phyloP scores from a whole-genome alignment of 352 stramenopile species.

The Phytopythium ostracodes region DNA sequence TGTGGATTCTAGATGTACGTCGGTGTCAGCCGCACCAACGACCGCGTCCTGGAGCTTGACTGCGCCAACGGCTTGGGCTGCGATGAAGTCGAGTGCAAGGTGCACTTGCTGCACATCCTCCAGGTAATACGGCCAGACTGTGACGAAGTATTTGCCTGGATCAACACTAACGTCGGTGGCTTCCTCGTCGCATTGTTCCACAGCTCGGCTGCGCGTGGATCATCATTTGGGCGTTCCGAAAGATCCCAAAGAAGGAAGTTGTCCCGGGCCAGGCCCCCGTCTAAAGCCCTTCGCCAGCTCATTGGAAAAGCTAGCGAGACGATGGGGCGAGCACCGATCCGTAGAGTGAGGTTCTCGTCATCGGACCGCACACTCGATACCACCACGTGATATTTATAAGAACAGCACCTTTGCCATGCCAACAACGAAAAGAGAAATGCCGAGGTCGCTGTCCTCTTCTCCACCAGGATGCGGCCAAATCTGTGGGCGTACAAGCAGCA shows the following conservation, averaged over 20 bases:
- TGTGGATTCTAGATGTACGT: constrained; percentile 23
- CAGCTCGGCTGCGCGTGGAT: constrained; percentile 25
- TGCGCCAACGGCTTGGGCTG: constrained; percentile 55
- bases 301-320: neutral
- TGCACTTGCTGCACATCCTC: constrained; percentile 28
- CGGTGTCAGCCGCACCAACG: constrained; percentile 11
- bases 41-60: constrained; percentile 27
- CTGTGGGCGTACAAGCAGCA: too few relatives aligned
- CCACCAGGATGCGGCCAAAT: too few relatives aligned
- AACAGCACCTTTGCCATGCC: too few relatives aligned
- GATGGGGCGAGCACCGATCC: neutral
- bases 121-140: constrained; percentile 10
- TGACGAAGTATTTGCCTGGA: too few relatives aligned
- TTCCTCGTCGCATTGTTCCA: neutral
- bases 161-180: too few relatives aligned
- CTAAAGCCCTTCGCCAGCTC: neutral
- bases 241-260: constrained; percentile 41
- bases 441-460: too few relatives aligned
- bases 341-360: too few relatives aligned
- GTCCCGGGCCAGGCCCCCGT: constrained; percentile 9
- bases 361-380: neutral
- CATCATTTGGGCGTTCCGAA: constrained; percentile 32
- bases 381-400: neutral
- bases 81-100: constrained; percentile 23
- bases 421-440: too few relatives aligned